phyloP scores from a whole-genome alignment of 805 yeast genomes.

The Saturnispora halmiae region DNA sequence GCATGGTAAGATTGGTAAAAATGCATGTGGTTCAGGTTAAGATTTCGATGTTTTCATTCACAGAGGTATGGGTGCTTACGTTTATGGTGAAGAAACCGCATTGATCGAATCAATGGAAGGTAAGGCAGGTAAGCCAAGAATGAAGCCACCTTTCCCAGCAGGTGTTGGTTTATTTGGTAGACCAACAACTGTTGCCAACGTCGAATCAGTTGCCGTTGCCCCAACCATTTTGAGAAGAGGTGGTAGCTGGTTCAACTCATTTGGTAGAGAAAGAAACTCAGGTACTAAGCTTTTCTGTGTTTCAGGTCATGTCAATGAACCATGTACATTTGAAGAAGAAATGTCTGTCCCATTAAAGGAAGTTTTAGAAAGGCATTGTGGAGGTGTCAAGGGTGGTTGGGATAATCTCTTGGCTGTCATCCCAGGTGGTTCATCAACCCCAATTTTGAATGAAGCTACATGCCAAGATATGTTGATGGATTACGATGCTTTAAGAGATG shows the following conservation, averaged over 20 bases:
- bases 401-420: slow-evolving; percentile 79
- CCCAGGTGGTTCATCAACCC: slow-evolving; percentile 89
- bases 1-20: slow-evolving; percentile 71
- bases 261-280: slow-evolving; percentile 77
- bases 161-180: slow-evolving; percentile 89
- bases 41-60: slow-evolving; percentile 77
- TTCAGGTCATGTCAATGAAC: slow-evolving; percentile 86
- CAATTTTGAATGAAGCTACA: slow-evolving; percentile 58
- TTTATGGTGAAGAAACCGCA: slow-evolving; percentile 90
- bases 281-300: slow-evolving; percentile 82
- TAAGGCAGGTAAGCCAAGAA: slow-evolving; percentile 87
- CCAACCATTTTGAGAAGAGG: slow-evolving; percentile 88
- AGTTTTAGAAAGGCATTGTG: slow-evolving; percentile 80
- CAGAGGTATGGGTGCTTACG: slow-evolving; percentile 90
- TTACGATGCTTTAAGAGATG: slow-evolving; percentile 77
- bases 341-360: slow-evolving; percentile 84
- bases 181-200: slow-evolving; percentile 86
- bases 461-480: slow-evolving; percentile 76
- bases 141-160: slow-evolving; percentile 93
- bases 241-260: slow-evolving; percentile 74
- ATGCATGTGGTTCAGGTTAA: slow-evolving; percentile 83
- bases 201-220: slow-evolving; percentile 84
- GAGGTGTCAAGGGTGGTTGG: slow-evolving; percentile 90
- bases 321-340: slow-evolving; percentile 89
- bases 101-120: slow-evolving; percentile 84